These are phyloP conservation scores for Neurospora sp. DNA, from an alignment of 495 filamentous ascomycete genomes.

Conservation along the genomic window DNA sequence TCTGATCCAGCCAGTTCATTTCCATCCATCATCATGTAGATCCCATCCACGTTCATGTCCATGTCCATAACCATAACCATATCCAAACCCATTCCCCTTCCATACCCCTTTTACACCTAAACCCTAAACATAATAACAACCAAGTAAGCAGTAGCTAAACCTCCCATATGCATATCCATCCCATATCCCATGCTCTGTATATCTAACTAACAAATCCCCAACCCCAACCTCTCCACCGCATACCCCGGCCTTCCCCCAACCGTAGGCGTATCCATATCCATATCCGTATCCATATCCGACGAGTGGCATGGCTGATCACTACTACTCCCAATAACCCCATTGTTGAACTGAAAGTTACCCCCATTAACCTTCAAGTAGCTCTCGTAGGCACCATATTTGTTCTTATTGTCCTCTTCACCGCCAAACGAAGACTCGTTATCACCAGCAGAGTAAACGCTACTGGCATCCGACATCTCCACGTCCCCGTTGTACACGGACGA, in stretches of 20 bases:
- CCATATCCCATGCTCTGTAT: neutral
- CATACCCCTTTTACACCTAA: neutral
- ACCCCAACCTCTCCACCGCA: slow-evolving; percentile 2
- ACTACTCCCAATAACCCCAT: neutral
- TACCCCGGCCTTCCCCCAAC: slow-evolving; percentile 8
- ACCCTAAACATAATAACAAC: neutral
- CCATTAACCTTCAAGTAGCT: neutral
- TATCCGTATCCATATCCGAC: slow-evolving; percentile 19
- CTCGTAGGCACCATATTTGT: neutral
- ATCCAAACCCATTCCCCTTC: neutral
- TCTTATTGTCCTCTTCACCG: neutral
- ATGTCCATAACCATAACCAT: neutral
- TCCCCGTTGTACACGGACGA: slow-evolving; percentile 12
- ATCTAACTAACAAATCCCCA: slow-evolving; percentile 5
- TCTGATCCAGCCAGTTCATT: neutral
- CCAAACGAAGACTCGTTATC: slow-evolving; percentile 11
- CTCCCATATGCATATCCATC: neutral
- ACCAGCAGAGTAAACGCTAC: slow-evolving; percentile 21
- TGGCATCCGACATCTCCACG: slow-evolving; percentile 35
- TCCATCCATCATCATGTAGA: neutral
- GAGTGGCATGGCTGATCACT: neutral
- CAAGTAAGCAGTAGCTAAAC: neutral
- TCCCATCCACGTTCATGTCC: neutral
- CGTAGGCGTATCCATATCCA: slow-evolving; percentile 24
- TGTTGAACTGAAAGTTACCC: neutral